Evolutionary conservation across 768 basidiomycete species (phyloP), one percentile per base, ranked within the genome.

Genomic region (Suillus plorans): DNA sequence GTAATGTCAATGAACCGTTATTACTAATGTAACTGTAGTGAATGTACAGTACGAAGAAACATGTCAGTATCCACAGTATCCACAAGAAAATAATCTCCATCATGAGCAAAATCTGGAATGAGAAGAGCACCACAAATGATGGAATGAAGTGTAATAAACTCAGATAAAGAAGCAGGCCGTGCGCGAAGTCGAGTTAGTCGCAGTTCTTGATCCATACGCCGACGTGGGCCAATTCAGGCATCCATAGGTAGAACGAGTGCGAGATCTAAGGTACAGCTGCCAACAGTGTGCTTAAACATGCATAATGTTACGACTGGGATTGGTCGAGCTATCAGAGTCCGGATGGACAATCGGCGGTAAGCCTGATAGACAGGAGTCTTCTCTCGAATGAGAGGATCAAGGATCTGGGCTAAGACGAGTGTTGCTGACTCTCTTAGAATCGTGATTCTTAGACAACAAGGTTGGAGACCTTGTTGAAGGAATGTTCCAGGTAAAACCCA

Each of bases 21-120:
- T 36, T 36, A 36, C 34, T 36, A 36, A 36, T 36, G 34, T 36
- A 36, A 36, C 34, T 36, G 34, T 36, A 36, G 34, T 36, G 34
- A 36, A 36, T 36, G 34, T 36, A 36, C 3, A 3, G 34, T 36
- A 42, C 28, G 25, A 37, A 64, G 52, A 47, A 73, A 75, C 74
- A 76, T 73, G 57, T 78, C 75, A 8, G 58, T 44, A 67, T 78
- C 78, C 18, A 73, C 44, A 13, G 66, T 28, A 63, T 79, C 74
- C 13, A 73, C 63, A 14, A 78, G 66, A 16, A 77, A 63, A 36
- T 34, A 74, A 49, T 77, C 73, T 0, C 68, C 69, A 57, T 49
- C 7, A 4, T 28, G 52, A 5, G 61, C 60, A 16, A 63, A 68
- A 50, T 73, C 76, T 16, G 68, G 67, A 16, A 69, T 63, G 25